phyloP scores from a whole-genome alignment of 2,329 filamentous ascomycete species.

The Trichoderma gracile region DNA sequence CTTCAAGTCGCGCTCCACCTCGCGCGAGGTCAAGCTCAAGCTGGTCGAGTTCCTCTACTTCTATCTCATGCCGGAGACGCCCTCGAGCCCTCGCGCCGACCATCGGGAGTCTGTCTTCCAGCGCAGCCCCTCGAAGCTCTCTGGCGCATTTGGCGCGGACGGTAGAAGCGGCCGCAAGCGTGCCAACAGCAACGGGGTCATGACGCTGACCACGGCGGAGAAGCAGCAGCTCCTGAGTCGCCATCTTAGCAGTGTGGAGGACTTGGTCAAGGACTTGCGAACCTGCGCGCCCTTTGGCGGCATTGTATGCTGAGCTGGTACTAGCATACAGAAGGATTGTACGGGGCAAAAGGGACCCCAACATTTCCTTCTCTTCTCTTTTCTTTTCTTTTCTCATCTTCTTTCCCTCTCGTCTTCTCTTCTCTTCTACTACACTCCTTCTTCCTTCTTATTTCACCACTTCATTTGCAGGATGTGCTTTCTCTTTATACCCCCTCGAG shows the following conservation, averaged over 20 bases:
- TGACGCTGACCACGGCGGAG: constrained; percentile 70
- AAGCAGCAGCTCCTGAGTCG: constrained; percentile 77
- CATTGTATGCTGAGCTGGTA: constrained; percentile 46
- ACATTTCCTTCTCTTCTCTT: background rate
- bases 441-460: background rate
- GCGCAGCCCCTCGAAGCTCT: constrained; percentile 68
- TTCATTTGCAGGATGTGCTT: background rate
- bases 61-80: constrained; percentile 92
- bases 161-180: constrained; percentile 34
- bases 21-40: constrained; percentile 88
- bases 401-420: background rate
- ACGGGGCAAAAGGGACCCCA: background rate
- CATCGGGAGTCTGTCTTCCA: constrained; percentile 54
- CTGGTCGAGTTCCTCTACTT: constrained; percentile 98
- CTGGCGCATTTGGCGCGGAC: constrained; percentile 52
- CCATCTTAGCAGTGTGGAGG: constrained; percentile 80
- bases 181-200: constrained; percentile 41
- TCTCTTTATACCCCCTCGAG: constrained; percentile 7
- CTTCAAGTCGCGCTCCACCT: constrained; percentile 85
- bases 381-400: background rate
- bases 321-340: background rate
- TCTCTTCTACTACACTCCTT: background rate
- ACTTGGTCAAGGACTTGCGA: constrained; percentile 79
- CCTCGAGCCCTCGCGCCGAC: constrained; percentile 54
- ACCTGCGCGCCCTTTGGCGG: constrained; percentile 75